Conservation (phyloP, 148 eudicot species). For the Selenicereus undatus region DNA sequence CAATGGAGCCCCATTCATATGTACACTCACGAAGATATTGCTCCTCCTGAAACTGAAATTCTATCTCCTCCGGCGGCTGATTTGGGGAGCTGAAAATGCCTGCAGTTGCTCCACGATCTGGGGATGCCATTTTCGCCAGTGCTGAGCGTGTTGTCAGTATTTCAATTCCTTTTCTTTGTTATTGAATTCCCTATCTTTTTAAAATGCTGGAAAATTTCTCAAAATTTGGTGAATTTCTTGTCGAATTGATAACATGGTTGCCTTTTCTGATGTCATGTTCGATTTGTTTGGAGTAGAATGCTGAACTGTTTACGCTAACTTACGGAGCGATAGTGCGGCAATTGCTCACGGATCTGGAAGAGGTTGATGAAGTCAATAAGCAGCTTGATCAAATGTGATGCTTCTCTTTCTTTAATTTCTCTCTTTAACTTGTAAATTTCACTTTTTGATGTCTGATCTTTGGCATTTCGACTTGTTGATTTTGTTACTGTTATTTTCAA, state of each 20-base stretch:
- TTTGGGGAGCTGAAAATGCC: conserved; percentile 21
- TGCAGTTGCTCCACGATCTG: conserved; percentile 40
- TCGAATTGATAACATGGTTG: neutral
- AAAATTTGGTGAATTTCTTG: neutral
- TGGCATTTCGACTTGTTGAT: neutral
- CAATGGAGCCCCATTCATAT: neutral
- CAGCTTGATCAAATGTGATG: conserved; percentile 90
- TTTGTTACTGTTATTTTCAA: neutral
- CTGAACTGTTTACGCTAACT: conserved; percentile 87
- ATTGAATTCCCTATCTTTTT: neutral
- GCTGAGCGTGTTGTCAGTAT: conserved; percentile 41
- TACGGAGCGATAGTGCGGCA: conserved; percentile 99
- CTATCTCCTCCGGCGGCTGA: neutral
- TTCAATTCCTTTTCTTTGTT: neutral
- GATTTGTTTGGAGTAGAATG: conserved; percentile 42
- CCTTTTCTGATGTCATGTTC: neutral
- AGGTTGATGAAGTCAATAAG: conserved; percentile 93
- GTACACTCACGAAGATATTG: neutral
- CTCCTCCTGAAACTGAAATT: no score
- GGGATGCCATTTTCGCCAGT: conserved; percentile 43
- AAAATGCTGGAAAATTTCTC: neutral
- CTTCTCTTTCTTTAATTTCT: neutral
- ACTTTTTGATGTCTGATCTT: neutral
- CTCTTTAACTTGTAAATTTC: neutral
- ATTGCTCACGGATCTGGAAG: conserved; percentile 90